Evolutionary conservation across 2,329 filamentous ascomycete species (phyloP), one percentile per base, ranked within the genome.

Genomic region (Pseudogymnoascus sp.): DNA sequence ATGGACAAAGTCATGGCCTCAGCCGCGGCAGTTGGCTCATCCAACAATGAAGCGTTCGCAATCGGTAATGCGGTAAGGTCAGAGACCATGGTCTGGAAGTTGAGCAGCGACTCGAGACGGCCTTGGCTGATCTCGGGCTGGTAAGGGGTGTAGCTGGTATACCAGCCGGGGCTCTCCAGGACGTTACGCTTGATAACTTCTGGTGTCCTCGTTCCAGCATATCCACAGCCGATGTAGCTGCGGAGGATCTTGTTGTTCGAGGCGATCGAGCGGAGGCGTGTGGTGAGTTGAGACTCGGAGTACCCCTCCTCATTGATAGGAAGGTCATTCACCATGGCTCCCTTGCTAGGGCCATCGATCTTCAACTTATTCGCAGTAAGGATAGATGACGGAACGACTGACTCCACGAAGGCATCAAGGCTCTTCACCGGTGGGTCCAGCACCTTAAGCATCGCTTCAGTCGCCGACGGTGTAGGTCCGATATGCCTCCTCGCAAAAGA

Each of bases 81-180:
- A 2, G 87, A 86, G 7, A 96, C 88, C 78, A 97, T 81, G 16
- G 93, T 97, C 79, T 97, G 93, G 78, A 91, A 97, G 79, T 97
- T 97, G 65, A 97, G 79, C 60, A 97, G 78, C 5, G 91, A 96
- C 79, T 97, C 91, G 64, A 97, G 76, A 61, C 93, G 86, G 35
- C 93, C 93, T 76, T 97, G 93, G 73, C 91, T 96, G 78, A 97
- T 96, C 77, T 97, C 93, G 2, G 93, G 89, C 77, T 97, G 93
- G 75, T 97, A 97, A 14, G 93, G 93, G 0, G 93, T 97, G 74
- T 97, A 97, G 76, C 91, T 96, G 39, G 93, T 97, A 74, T 97
- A 97, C 93, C 93, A 97, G 8, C 87, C 91, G 4, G 93, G 93
- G 73, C 89, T 93, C 79, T 97, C 91, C 62, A 97, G 78, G 4